Evolutionary conservation across 345 rosid species (phyloP), one percentile per base, ranked within the genome.

Genomic region (Boechera divaricarpa): DNA sequence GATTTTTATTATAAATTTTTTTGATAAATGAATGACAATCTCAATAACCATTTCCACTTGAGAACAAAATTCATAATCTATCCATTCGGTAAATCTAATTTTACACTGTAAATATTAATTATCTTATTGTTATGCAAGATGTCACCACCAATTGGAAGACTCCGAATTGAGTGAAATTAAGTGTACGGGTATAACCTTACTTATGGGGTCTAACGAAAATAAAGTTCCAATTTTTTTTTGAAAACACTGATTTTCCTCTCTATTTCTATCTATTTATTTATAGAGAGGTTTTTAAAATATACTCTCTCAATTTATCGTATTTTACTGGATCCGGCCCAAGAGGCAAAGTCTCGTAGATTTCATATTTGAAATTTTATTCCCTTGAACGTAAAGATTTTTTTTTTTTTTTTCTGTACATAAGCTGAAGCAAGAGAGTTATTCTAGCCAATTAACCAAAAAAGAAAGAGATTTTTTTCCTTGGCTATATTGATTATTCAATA

Each of bases 261-360:
- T 28, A 28, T 2, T 28, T 28, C 3, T 28, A 21, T 21, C 24
- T 21, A 21, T 21, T 21, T 21, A 21, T 21, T 21, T 21, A 21
- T 21, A 21, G 24, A 21, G 24, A 21, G 24, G 24, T 28, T 28
- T 2, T 28, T 2, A 2, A 28, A 28, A 28, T 28, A 4, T 63
- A 8, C 13, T 2, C 39, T 63, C 35, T 51, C 56, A 47, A 28
- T 42, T 41, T 24, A 45, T 48, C 6, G 44, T 45, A 32, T 7
- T 67, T 21, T 7, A 45, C 7, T 21, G 32, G 16, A 68, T 67
- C 49, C 8, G 13, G 36, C 45, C 45, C 45, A 18, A 66, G 18
- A 16, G 47, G 47, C 45, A 67, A 33, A 66, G 21, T 51, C 60
- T 49, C 18, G 4, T 67, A 49, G 3, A 66, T 49, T 49, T 18